These are phyloP conservation scores for Wickerhamomyces hampshirensis DNA, from an alignment of 805 yeast genomes.

Conservation along the genomic window DNA sequence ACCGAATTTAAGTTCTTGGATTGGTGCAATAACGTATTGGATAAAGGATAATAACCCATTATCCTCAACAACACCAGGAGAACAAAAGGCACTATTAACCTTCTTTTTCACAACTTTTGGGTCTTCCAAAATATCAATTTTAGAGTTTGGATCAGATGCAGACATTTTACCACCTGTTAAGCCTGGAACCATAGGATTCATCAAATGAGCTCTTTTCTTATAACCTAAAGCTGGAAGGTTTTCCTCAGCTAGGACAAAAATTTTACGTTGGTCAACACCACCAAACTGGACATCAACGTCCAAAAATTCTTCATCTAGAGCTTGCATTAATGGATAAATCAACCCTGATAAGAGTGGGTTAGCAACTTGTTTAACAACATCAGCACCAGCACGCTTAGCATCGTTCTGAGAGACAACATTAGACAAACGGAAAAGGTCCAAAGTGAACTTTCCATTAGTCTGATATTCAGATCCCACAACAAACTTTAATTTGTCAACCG, in stretches of 20 bases:
- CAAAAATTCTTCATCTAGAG: conserved; percentile 89
- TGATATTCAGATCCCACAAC: conserved; percentile 91
- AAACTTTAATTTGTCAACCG: conserved; percentile 82
- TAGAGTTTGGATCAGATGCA: conserved; percentile 97
- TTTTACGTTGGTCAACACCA: conserved; percentile 98
- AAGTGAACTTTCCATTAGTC: conserved; percentile 65
- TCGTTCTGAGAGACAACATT: conserved; percentile 89
- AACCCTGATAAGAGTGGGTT: conserved; percentile 91
- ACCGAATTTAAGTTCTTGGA: conserved; percentile 68
- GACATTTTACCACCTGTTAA: conserved; percentile 98
- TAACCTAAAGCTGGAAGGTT: conserved; percentile 81
- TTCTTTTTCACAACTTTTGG: conserved; percentile 87
- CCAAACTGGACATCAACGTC: conserved; percentile 94
- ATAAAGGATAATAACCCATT: conserved; percentile 88
- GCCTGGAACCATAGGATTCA: conserved; percentile 99
- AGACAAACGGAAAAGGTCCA: conserved; percentile 85
- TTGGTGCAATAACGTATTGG: conserved; percentile 80
- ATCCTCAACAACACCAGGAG: conserved; percentile 88
- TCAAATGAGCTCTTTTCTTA: conserved; percentile 95
- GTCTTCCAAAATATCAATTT: conserved; percentile 87
- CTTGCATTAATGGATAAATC: conserved; percentile 98
- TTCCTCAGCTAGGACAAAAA: conserved; percentile 95
- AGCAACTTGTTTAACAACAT: conserved; percentile 95
- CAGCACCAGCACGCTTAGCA: conserved; percentile 99
- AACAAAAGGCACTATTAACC: conserved; percentile 88